Evolutionary conservation across 164 flowering plant genomes (phyloP).

Genomic region (Vitis rotundifolia): DNA sequence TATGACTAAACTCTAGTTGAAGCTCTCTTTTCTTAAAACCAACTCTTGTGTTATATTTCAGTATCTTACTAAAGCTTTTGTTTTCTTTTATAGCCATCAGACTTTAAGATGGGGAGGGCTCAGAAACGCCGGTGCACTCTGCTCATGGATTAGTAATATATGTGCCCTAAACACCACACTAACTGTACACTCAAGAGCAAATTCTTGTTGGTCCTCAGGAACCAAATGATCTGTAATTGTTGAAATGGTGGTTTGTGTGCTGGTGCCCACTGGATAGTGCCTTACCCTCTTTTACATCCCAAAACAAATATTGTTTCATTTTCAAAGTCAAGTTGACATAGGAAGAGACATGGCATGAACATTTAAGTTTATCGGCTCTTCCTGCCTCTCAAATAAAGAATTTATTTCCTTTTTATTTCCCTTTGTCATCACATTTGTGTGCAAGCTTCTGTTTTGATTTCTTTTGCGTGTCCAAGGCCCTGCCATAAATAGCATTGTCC

Average conservation of each 20-base stretch:
- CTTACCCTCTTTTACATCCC: background rate
- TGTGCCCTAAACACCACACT: background rate
- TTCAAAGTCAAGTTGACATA: background rate
- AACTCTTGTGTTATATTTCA: background rate
- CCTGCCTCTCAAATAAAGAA: background rate
- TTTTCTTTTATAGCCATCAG: conserved; percentile 37
- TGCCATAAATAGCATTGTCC: too few relatives aligned
- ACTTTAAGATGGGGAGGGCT: conserved; percentile 32
- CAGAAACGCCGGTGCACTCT: conserved; percentile 43
- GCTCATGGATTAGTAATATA: conserved; percentile 21
- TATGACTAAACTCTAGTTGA: background rate
- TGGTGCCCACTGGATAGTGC: too few relatives aligned
- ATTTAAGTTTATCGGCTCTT: background rate
- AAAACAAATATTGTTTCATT: background rate
- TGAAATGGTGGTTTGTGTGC: background rate
- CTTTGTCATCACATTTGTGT: too few relatives aligned
- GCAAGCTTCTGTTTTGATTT: too few relatives aligned
- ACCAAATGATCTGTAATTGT: background rate
- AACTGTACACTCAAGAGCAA: background rate
- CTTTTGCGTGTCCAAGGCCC: too few relatives aligned
- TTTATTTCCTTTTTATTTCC: background rate
- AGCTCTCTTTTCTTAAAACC: background rate
- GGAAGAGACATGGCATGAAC: background rate
- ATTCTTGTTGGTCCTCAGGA: background rate
- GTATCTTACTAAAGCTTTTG: background rate